A percentile compares a stretch with the other conserved stretches of the same genome.
phyloP scores from a whole-genome alignment of 83 land plant genomes.

The Picea abies region DNA sequence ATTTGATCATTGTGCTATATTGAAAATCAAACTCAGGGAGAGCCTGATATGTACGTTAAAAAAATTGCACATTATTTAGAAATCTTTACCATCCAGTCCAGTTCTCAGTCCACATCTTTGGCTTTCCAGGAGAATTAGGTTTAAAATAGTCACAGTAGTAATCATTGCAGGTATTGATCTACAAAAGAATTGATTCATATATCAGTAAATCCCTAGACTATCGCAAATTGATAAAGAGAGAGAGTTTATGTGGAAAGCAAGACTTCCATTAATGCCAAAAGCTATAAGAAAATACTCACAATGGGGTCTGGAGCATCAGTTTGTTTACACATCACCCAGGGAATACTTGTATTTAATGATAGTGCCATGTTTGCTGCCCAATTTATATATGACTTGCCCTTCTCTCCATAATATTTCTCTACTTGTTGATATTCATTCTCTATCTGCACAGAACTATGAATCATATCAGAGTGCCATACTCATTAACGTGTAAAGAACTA shows the following conservation, averaged over 20 bases:
- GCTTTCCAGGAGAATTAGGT: conserved; percentile 62
- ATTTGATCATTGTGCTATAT: no score
- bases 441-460: conserved; percentile 76
- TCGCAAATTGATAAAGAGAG: conserved; percentile 57
- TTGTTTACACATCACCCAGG: conserved; percentile 98
- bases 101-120: conserved; percentile 94
- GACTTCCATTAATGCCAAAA: neutral
- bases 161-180: conserved; percentile 97
- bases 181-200: conserved; percentile 12
- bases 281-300: conserved; percentile 21
- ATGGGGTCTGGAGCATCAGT: conserved; percentile 71
- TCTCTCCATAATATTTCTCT: conserved; percentile 48
- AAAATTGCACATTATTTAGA: no score
- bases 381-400: conserved; percentile 63
- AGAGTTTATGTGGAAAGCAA: no score
- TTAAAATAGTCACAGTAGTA: conserved; percentile 77
- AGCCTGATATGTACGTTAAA: no score
- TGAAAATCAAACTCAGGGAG: no score
- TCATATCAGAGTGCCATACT: neutral
- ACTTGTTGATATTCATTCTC: conserved; percentile 95
- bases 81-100: conserved; percentile 88
- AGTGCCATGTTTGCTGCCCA: conserved; percentile 89
- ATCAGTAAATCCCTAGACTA: conserved; percentile 91
- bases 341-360: conserved; percentile 56
- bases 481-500: neutral